Conservation (phyloP, 768 basidiomycete species). For the Collybiopsis luxurians region DNA sequence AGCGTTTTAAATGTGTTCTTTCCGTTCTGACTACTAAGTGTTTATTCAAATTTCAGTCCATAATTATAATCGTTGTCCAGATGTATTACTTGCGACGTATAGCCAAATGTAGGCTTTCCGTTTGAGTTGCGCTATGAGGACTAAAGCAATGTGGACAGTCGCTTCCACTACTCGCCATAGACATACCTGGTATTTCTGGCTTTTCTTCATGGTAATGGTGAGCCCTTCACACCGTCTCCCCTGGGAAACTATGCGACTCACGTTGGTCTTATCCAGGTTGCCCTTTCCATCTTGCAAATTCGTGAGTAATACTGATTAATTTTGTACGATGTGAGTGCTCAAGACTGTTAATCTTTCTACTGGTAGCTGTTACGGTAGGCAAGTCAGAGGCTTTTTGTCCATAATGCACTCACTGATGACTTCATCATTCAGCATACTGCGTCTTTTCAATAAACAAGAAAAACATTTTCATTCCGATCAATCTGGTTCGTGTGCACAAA, state of each 20-base stretch:
- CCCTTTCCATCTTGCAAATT: constrained; percentile 12
- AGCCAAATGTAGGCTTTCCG: constrained; percentile 8
- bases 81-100: constrained; percentile 13
- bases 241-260: too few relatives aligned
- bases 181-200: constrained; percentile 13
- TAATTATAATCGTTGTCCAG: constrained; percentile 13
- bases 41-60: constrained; percentile 10
- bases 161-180: constrained; percentile 12
- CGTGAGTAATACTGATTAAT: constrained; percentile 9
- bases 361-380: not conserved
- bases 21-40: not conserved
- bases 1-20: not conserved
- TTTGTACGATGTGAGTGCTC: too few relatives aligned
- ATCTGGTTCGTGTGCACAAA: constrained; percentile 10
- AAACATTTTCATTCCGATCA: constrained; percentile 13
- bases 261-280: not conserved
- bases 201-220: constrained; percentile 7
- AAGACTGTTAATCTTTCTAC: too few relatives aligned
- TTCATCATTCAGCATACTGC: constrained; percentile 8
- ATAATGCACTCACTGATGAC: not conserved
- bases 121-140: not conserved
- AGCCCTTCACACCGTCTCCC: not conserved
- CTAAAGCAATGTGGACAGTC: not conserved
- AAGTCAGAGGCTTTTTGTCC: not conserved
- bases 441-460: constrained; percentile 10